Conservation (phyloP, 345 rosid species). For the Gossypium rotundifolium region DNA sequence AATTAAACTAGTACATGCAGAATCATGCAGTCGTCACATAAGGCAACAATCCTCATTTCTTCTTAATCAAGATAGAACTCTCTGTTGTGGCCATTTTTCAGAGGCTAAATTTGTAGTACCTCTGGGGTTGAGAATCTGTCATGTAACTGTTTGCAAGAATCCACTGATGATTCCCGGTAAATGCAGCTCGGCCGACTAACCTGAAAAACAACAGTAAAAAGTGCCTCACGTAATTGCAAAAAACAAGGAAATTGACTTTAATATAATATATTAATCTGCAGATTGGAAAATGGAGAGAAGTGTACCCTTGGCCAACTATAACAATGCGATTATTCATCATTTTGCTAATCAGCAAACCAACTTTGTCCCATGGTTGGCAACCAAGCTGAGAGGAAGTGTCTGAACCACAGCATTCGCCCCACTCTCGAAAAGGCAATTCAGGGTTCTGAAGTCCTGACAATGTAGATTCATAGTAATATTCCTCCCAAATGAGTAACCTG, state of each 20-base stretch:
- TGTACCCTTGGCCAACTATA: constrained; percentile 87
- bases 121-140: constrained; percentile 65
- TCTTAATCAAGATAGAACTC: neutral
- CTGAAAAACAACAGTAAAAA: constrained; percentile 37
- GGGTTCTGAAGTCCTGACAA: constrained; percentile 25
- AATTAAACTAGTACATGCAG: neutral
- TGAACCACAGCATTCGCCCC: constrained; percentile 32
- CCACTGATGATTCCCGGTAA: constrained; percentile 85
- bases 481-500: constrained; percentile 96
- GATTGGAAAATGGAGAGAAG: neutral
- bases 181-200: constrained; percentile 85
- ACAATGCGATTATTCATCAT: constrained; percentile 74
- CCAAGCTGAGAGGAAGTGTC: constrained; percentile 28
- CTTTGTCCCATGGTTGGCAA: constrained; percentile 32
- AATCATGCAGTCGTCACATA: neutral
- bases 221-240: constrained; percentile 3
- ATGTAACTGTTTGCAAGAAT: constrained; percentile 51
- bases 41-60: neutral
- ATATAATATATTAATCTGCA: neutral
- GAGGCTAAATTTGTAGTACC: constrained; percentile 26
- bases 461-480: constrained; percentile 46
- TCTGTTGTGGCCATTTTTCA: neutral
- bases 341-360: constrained; percentile 52
- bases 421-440: constrained; percentile 31
- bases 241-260: neutral